A percentile compares a stretch with the other conserved stretches of the same genome.
Evolutionary conservation across 495 filamentous ascomycete genomes (phyloP).

Genomic region (Trichoderma virens): DNA sequence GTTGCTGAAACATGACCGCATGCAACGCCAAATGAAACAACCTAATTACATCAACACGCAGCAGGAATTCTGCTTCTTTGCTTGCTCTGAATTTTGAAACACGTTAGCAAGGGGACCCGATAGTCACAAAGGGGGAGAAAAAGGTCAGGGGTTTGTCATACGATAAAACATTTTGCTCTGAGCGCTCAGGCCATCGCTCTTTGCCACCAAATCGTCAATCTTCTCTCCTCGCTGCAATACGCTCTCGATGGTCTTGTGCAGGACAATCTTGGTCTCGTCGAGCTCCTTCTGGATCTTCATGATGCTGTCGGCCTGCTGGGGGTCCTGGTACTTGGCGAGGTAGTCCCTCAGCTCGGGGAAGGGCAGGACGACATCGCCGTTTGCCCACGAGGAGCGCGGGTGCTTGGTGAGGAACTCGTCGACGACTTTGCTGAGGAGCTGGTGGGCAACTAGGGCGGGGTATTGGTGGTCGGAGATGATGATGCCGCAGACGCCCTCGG

Average conservation of each 20-base stretch:
- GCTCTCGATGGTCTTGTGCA: conserved; percentile 93
- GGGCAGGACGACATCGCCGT: conserved; percentile 40
- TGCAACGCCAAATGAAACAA: conserved; percentile 4
- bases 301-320: conserved; percentile 79
- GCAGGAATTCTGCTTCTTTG: conserved; percentile 96
- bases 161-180: conserved; percentile 98
- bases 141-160: conserved; percentile 25
- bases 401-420: conserved; percentile 86
- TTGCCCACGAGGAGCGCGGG: conserved; percentile 59
- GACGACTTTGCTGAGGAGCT: conserved; percentile 81
- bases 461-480: conserved; percentile 90
- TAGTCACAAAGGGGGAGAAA: background rate
- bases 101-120: too few relatives aligned
- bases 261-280: conserved; percentile 94
- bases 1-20: conserved; percentile 5
- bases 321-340: conserved; percentile 83
- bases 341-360: conserved; percentile 75
- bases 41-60: conserved; percentile 65
- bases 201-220: conserved; percentile 80
- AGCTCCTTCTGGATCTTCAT: conserved; percentile 94
- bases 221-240: conserved; percentile 85
- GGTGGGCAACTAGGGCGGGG: conserved; percentile 84
- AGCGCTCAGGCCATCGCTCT: conserved; percentile 77
- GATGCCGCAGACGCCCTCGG: conserved; percentile 79
- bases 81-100: conserved; percentile 37